Base-by-base conservation (phyloP, 495 filamentous ascomycete species). In the Lophiotrema nucula region DNA sequence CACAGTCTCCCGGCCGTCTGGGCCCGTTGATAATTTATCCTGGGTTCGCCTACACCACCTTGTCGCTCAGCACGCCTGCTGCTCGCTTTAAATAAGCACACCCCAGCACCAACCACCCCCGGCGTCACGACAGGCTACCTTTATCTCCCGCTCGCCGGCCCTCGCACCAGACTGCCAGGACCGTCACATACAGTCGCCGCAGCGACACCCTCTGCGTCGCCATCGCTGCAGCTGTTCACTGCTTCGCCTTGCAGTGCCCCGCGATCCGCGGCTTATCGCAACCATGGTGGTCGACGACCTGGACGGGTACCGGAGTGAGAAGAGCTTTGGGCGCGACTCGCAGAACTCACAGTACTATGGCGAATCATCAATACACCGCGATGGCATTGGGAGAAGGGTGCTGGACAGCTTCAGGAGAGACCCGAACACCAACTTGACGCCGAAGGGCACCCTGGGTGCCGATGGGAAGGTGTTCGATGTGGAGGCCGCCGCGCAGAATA, bases 321-420 rank as follows among this genome's bases (percentile, higher is more conserved):
- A 66, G 53, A 60, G 38, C 47, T 66, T 56, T 26, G 63, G 53
- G 11, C 28, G 58, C 18, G 58, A 62, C 4, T 61, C 57, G 22
- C 31, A 47, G 25, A 43, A n/a, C 22, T 55, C 57, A 12, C 44
- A 49, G 18, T 54, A 65, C 44, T 66, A 66, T 66, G 57, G 58
- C 23, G 47, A 58, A 16, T 62, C 63, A 13, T 50, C 52, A 18
- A 21, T 58, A 10, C 57, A 61, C 28, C 25, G 48, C 8, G 63
- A 66, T 12, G 47, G 58, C 35, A 19, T 66, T 0, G 63, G 63
- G 25, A 51, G 54, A 37, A 33, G 63, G 22, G 23, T 66, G 1
- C 10, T 88, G 53, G 85, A 95, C 70, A 87, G 89, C 67, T 96
- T 97, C 78, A 85, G 84, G 64, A 78, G 86, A 24, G 90, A 96